Evolutionary conservation across 2,329 filamentous ascomycete species (phyloP), one percentile per base, ranked within the genome.

Genomic region (Parafenestella ontariensis): DNA sequence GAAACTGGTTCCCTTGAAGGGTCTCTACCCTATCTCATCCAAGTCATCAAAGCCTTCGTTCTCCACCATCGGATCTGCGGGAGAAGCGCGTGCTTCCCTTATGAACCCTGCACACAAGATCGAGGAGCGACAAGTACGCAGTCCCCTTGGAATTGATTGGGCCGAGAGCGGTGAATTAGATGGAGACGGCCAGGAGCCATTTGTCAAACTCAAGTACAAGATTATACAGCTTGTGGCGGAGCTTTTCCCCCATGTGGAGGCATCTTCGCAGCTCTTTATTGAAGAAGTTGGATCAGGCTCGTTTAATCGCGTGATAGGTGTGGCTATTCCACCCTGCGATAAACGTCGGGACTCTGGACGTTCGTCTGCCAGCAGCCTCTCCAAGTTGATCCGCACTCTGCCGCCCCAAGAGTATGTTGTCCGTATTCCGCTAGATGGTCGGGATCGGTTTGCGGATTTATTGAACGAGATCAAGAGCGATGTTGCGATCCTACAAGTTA

Each of bases 221-320:
- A 29, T 59, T 11, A n/a, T 28, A 2, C 24, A 52, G 15, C 21
- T 59, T 2, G 45, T 49, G 24, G 52, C 41, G 9, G 37, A 26
- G 13, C 36, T 21, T 2, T 45, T 34, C 57, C 37, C 37, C 15
- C 5, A 24, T 5, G 13, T 40, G 5, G 20, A 40, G 20, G 10
- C 20, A n/a, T 40, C 37, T 2, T 24, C 37, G 37, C 37, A 40
- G 21, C 13, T 40, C 8, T 9, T 40, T 2, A 40, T 68, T 23
- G 52, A 65, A 17, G 58, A 56, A n/a, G 51, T 69, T 31, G 46
- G 54, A 24, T 67, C 66, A 3, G 68, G 68, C 5, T 43, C 47
- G 17, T 68, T 28, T 49, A 70, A 71, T 42, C 61, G 61, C 8
- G 54, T 71, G 15, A 56, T 63, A 18, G 53, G 56, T 11, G 52